Evolutionary conservation across 1,284 basidiomycete genomes (phyloP), one percentile per base, ranked within the genome.

Genomic region (Tylopilus orsonianus): DNA sequence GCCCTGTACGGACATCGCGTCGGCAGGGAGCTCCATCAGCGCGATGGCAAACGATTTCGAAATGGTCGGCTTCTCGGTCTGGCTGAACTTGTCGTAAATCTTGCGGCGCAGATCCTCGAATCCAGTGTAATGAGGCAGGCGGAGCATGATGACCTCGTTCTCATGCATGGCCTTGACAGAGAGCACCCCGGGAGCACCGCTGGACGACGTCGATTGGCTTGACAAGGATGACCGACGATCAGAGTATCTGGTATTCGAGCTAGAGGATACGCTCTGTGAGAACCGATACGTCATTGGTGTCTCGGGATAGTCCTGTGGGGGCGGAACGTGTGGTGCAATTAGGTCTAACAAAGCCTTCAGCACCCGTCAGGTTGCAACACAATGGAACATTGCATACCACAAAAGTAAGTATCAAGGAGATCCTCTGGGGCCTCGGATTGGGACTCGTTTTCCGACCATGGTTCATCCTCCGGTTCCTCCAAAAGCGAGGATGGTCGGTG

Each of bases 81-180:
- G 70, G 16, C 75, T 71, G 57, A 89, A 82, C 60, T 86, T 87
- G 45, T 81, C 78, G 53, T 77, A 74, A 20, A 89, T 66, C 43
- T 75, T 76, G 36, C 67, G 64, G 44, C 82, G 80, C 13, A 87
- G 53, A 35, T 81, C 79, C 10, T 59, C 56, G 48, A 83, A 74
- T 4, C 74, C 43, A 42, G 71, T 70, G 24, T 69, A 63, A 48
- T 71, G 71, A 8, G 75, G 64, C 13, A 76, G 67, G 45, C 83
- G 81, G 46, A 89, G 72, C 49, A 84, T 68, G 55, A 90, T 73
- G 53, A 84, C 81, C 26, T 74, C 71, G 54, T 80, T 74, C 58
- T 80, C 77, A 50, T 78, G 76, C 36, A 77, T 75, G 10, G 79
- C 85, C 67, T 89, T 89, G 69, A 89, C 74, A 6, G 76, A 72